Conservation (phyloP, 306 rosid genomes). For the Parietaria judaica region DNA sequence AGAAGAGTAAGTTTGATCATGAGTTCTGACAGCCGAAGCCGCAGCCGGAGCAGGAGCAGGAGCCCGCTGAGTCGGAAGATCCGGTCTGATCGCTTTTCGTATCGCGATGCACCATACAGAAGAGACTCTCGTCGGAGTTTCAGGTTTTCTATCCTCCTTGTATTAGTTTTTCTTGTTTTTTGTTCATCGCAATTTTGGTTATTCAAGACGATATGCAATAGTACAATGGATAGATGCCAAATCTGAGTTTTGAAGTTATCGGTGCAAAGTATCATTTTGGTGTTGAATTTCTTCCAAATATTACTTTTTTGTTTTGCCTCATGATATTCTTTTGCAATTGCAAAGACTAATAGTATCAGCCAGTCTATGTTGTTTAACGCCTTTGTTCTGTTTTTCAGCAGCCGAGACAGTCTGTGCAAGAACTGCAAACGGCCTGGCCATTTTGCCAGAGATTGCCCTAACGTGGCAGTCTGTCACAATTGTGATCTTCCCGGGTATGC, state of each 20-base stretch:
- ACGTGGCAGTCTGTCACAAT: slow-evolving; percentile 94
- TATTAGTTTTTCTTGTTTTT: slow-evolving; percentile 23
- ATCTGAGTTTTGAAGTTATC: not conserved
- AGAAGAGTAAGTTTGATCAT: slow-evolving; percentile 46
- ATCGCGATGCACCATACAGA: slow-evolving; percentile 95
- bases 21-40: slow-evolving; percentile 93
- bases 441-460: slow-evolving; percentile 97
- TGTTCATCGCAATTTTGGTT: slow-evolving; percentile 21
- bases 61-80: slow-evolving; percentile 92
- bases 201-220: slow-evolving; percentile 21
- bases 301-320: not conserved
- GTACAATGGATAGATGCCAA: slow-evolving; percentile 15
- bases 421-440: slow-evolving; percentile 99
- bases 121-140: slow-evolving; percentile 95
- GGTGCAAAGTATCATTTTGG: slow-evolving; percentile 4
- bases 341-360: not conserved
- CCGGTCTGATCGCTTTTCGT: slow-evolving; percentile 85
- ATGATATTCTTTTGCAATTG: not conserved
- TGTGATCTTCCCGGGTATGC: slow-evolving; percentile 95
- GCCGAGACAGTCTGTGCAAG: slow-evolving; percentile 97
- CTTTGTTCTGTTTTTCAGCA: slow-evolving; percentile 19
- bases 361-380: too few relatives aligned
- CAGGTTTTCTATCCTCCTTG: slow-evolving; percentile 65
- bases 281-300: not conserved
- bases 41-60: slow-evolving; percentile 93